phyloP scores from a whole-genome alignment of 108 stramenopile genomes.

The Skeletonema marinoi region DNA sequence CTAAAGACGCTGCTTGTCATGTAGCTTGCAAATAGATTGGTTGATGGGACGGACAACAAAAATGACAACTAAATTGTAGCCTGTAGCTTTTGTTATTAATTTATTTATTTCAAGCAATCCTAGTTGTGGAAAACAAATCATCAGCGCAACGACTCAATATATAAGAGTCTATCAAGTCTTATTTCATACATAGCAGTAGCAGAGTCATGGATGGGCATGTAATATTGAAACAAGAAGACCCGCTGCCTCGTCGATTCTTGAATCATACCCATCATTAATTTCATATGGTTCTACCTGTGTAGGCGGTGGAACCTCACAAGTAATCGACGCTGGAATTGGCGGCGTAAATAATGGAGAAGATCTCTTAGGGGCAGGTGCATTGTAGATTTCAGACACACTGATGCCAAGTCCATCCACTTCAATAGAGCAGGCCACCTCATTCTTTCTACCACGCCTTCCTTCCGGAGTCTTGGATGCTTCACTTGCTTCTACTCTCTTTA shows the following conservation, averaged over 20 bases:
- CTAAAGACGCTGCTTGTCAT: not conserved
- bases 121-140: no score
- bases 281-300: not conserved
- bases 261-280: not conserved
- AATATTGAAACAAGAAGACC: not conserved
- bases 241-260: conserved; percentile 3
- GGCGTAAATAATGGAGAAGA: not conserved
- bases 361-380: not conserved
- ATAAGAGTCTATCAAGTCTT: not conserved
- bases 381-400: not conserved
- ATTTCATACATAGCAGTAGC: not conserved
- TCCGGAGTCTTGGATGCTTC: conserved; percentile 79
- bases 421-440: conserved; percentile 66
- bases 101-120: not conserved
- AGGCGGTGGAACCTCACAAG: not conserved
- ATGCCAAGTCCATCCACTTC: conserved; percentile 70
- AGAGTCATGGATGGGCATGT: not conserved
- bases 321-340: not conserved
- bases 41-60: not conserved
- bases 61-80: not conserved
- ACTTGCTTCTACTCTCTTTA: conserved; percentile 79
- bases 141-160: not conserved
- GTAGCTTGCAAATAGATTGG: not conserved
- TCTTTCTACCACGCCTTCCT: conserved; percentile 77
- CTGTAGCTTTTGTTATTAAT: not conserved